phyloP scores from a whole-genome alignment of 2,329 filamentous ascomycete species.

The Didymella lethalis region DNA sequence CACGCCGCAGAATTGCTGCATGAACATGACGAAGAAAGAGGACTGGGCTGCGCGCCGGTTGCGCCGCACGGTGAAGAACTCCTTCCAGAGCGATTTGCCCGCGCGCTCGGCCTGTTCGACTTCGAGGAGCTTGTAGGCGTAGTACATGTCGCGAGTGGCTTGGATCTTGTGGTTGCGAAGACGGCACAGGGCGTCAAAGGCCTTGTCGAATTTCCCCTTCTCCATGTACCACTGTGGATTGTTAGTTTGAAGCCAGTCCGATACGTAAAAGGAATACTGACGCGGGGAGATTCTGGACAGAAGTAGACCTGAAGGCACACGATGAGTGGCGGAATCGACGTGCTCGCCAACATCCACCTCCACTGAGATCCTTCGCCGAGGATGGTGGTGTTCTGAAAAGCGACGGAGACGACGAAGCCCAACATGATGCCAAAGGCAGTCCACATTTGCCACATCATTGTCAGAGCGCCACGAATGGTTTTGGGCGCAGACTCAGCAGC shows the following conservation, averaged over 20 bases:
- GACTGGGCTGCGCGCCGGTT: conserved; percentile 46
- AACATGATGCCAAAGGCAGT: conserved; percentile 47
- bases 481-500: conserved; percentile 59
- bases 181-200: conserved; percentile 55
- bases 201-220: conserved; percentile 46
- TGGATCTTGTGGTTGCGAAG: conserved; percentile 62
- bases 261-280: neutral
- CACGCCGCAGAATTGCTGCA: conserved; percentile 48
- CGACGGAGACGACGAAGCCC: conserved; percentile 44
- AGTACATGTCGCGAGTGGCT: conserved; percentile 65
- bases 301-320: conserved; percentile 45
- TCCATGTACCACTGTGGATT: conserved; percentile 39
- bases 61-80: conserved; percentile 45
- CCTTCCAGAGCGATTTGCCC: conserved; percentile 42
- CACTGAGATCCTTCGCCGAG: conserved; percentile 39
- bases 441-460: conserved; percentile 63
- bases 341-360: conserved; percentile 46
- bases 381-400: conserved; percentile 38
- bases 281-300: conserved; percentile 33
- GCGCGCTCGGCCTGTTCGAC: conserved; percentile 48
- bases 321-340: conserved; percentile 41
- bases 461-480: conserved; percentile 58
- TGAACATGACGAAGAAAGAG: conserved; percentile 49
- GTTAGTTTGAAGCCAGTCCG: neutral
- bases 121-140: conserved; percentile 51